A percentile compares a stretch with the other conserved stretches of the same genome.
These are phyloP conservation scores for Prunus yedoensis DNA, from an alignment of 331 rosid genomes.

Conservation along the genomic window DNA sequence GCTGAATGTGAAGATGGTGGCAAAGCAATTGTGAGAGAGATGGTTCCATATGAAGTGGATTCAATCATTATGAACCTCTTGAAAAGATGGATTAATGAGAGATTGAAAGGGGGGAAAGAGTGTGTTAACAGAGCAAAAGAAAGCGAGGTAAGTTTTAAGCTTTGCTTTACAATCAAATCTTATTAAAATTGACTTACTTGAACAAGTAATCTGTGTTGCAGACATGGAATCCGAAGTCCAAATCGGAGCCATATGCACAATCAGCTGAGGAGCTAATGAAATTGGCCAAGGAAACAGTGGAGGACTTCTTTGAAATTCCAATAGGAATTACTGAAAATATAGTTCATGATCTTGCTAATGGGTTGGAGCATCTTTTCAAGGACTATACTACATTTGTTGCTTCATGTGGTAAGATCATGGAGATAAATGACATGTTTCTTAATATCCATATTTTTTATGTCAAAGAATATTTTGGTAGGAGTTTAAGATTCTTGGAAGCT, in stretches of 20 bases:
- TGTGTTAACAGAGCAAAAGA: conserved; percentile 60
- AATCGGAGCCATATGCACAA: conserved; percentile 72
- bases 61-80: conserved; percentile 60
- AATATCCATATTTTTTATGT: background rate
- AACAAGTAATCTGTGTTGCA: conserved; percentile 15
- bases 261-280: conserved; percentile 67
- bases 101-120: conserved; percentile 53
- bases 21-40: conserved; percentile 58
- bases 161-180: background rate
- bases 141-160: conserved; percentile 59
- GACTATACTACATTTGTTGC: conserved; percentile 70
- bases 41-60: conserved; percentile 90
- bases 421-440: no score
- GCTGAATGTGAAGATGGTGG: conserved; percentile 74
- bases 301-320: conserved; percentile 72
- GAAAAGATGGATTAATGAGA: conserved; percentile 67
- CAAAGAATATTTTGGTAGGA: background rate
- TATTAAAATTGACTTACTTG: background rate
- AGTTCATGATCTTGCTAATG: conserved; percentile 71
- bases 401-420: conserved; percentile 63
- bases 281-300: conserved; percentile 53
- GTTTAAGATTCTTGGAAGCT: background rate
- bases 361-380: conserved; percentile 59
- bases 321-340: conserved; percentile 70
- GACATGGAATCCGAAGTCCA: conserved; percentile 99